A percentile compares a stretch with the other conserved stretches of the same genome.
phyloP scores from a whole-genome alignment of 164 flowering plant genomes.

The Berberis thunbergii region DNA sequence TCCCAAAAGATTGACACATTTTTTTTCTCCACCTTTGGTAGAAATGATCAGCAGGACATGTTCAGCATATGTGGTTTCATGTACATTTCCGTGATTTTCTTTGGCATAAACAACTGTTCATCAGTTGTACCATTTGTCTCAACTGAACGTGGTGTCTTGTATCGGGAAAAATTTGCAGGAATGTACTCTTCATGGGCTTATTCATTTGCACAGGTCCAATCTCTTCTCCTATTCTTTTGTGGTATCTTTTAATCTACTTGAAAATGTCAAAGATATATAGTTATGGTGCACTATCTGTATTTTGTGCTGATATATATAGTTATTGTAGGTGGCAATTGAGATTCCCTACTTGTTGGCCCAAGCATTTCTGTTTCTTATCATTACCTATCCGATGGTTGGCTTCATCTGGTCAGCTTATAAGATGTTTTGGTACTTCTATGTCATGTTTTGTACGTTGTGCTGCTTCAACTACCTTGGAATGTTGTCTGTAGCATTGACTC shows the following conservation, averaged over 20 bases:
- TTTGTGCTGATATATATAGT: neutral
- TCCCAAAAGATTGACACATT: neutral
- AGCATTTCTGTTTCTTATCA: conserved; percentile 21
- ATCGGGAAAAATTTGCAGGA: conserved; percentile 64
- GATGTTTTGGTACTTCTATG: conserved; percentile 31
- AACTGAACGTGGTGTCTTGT: conserved; percentile 48
- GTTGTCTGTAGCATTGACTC: conserved; percentile 32
- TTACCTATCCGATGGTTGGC: conserved; percentile 36
- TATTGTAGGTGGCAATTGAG: conserved; percentile 30
- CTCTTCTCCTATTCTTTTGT: neutral
- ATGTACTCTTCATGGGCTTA: conserved; percentile 71
- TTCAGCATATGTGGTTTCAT: conserved; percentile 55
- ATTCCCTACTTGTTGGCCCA: conserved; percentile 40
- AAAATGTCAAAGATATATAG: neutral
- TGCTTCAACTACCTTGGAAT: conserved; percentile 38
- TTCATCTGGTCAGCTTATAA: conserved; percentile 33
- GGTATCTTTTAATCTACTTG: neutral
- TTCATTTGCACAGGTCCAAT: conserved; percentile 56
- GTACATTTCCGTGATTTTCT: conserved; percentile 33
- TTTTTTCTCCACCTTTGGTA: conserved; percentile 10
- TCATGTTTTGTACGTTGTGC: conserved; percentile 30
- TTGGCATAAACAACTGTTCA: conserved; percentile 52
- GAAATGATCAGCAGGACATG: conserved; percentile 44
- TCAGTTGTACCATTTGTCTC: conserved; percentile 40
- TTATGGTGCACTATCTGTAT: neutral